Evolutionary conservation across 352 stramenopile genomes (phyloP).

Genomic region (Phytophthora megakarya): DNA sequence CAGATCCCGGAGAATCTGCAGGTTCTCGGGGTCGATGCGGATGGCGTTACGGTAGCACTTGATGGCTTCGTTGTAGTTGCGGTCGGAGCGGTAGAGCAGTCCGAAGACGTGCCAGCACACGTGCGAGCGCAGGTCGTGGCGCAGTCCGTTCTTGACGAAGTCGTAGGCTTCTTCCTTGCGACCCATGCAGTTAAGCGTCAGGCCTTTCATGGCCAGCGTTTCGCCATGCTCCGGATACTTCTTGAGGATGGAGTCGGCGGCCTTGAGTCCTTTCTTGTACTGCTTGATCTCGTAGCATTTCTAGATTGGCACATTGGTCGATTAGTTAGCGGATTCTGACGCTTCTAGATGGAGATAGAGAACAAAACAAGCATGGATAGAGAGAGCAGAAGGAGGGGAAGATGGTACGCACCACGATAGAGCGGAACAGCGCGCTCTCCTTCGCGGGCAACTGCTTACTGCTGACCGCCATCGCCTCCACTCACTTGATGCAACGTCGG

Average conservation of each 20-base stretch:
- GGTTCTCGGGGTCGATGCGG: conserved; percentile 95
- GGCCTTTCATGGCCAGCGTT: conserved; percentile 97
- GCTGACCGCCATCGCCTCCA: conserved; percentile 49
- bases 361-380: not conserved
- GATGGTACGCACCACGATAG: conserved; percentile 84
- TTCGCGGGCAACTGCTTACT: conserved; percentile 91
- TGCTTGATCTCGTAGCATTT: conserved; percentile 99
- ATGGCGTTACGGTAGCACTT: conserved; percentile 99
- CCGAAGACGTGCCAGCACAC: conserved; percentile 99
- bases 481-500: conserved; percentile 14
- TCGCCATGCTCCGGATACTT: conserved; percentile 98
- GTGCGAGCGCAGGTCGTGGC: conserved; percentile 93
- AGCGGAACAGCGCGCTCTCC: conserved; percentile 96
- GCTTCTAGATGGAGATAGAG: not conserved
- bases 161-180: conserved; percentile 97
- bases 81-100: conserved; percentile 95
- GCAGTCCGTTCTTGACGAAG: conserved; percentile 94
- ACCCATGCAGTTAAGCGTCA: conserved; percentile 95
- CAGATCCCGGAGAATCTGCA: conserved; percentile 97
- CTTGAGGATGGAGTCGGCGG: conserved; percentile 94
- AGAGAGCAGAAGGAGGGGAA: not conserved
- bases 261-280: conserved; percentile 99
- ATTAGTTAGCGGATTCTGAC: not conserved
- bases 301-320: conserved; percentile 26
- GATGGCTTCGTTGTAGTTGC: conserved; percentile 97